Evolutionary conservation across 225 moss, liverwort and hornwort genomes (phyloP), one percentile per base, ranked within the genome.

Genomic region (Marchantia polymorpha): DNA sequence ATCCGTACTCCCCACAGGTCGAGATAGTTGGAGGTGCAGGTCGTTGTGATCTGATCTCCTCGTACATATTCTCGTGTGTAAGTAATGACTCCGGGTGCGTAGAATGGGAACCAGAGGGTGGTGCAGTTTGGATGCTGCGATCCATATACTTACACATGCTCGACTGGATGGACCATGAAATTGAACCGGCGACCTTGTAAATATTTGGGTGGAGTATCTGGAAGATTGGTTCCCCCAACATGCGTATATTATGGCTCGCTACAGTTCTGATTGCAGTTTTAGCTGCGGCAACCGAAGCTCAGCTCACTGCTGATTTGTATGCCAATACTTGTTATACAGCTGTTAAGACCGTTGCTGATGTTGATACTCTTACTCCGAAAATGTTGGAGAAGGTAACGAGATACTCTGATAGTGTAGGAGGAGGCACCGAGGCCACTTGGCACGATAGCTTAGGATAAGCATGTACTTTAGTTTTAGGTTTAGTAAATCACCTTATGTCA

Each of bases 251-350:
- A 10, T 55, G 52, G 1, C 25, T 55, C 52, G 11, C 29, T 5
- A 64, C 51, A 25, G 20, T 54, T 15, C 29, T 73, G 25, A 52
- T 73, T 52, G 52, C 54, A 25, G 19, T 52, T 25, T 25, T 73
- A 27, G 29, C 52, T 14, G 53, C 52, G 53, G 73, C 73, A 54
- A 49, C 73, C 12, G 66, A 27, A 51, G 83, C 78, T 56, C 84
- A 84, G 27, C 75, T 85, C 14, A 20, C 10, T 19, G 22, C 78
- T 2, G 8, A 11, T 26, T 85, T 69, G 4, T 85, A 85, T 48
- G 2, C 0, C 47, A 11, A 30, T 0, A 68, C 69, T 12, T 85
- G 85, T 50, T 82, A 81, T 2, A 0, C 58, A 0, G 11, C 78
- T 7, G 58, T 59, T 8, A 3, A 68, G 0, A 79, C 81, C 4